Base-by-base conservation (phyloP, 2,329 filamentous ascomycete species). In the Colletotrichum sidae region DNA sequence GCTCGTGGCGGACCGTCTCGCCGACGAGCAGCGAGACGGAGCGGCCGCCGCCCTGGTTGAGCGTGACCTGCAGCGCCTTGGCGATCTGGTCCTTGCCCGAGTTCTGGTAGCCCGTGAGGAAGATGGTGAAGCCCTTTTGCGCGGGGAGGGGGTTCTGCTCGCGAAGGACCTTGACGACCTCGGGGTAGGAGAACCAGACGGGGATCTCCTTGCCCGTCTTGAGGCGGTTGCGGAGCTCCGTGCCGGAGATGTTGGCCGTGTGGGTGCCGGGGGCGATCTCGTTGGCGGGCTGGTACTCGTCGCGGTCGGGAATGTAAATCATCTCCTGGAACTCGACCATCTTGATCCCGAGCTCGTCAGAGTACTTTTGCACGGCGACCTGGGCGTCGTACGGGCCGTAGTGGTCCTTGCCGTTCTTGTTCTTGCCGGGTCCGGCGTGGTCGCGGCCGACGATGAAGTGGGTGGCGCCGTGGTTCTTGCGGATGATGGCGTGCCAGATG, bases 311-410 rank as follows among this genome's bases (percentile, higher is more conserved):
- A 65, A 98, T 91, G 83, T 98, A 99, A 69, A 96, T 98, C 91
- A 99, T 97, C 89, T 96, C 94, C 85, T 98, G 95, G 91, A 99
- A 99, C 72, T 96, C 94, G 70, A 99, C 96, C 76, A 99, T 96
- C 84, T 97, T 93, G 76, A 99, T 99, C 74, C 95, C 96, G 68
- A 99, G 92, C 87, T 99, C 96, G 71, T 93, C 89, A 76, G 90
- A 91, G 88, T 97, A 97, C 85, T 97, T 93, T 86, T 97, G 94
- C 65, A 99, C 94, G 34, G 94, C 93, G 75, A 95, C 87, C 85
- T 99, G 96, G 11, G 96, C 96, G 75, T 99, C 96, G 80, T 99
- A 99, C 38, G 96, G 94, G 55, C 96, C 96, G 81, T 99, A 99
- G 84, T 97, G 96, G 78, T 99, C 96, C 74, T 92, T 90, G 65